Base-by-base conservation (phyloP, 768 basidiomycete species). In the Suillus bovinus region DNA sequence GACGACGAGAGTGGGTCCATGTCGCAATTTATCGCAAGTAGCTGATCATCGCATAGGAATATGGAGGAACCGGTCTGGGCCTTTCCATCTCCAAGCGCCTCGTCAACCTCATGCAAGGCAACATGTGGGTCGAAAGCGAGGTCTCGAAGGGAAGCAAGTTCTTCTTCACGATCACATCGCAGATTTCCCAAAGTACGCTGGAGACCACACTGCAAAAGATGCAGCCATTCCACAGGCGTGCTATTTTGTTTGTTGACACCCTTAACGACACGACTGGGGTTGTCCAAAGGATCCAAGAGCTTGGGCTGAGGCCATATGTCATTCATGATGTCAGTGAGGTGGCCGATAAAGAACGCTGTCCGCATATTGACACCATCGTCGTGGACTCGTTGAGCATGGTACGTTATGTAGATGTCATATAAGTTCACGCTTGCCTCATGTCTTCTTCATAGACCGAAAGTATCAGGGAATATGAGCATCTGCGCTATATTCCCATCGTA, bases 121-220 rank as follows among this genome's bases (percentile, higher is more conserved):
- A 96, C 70, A 93, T 99, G 83, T 99, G 97, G 97, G 97, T 99
- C 24, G 93, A 97, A 77, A 91, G 89, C 64, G 94, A 96, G 74
- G 92, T 96, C 63, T 84, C 90, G 52, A 90, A 93, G 68, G 97
- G 97, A 31, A 92, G 88, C 79, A 89, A 88, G 76, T 96, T 98
- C 85, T 96, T 91, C 86, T 99, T 99, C 81, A 96, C 94, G 31
- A 94, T 96, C 78, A 89, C 88, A 6, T 94, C 90, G 29, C 90
- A 90, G 76, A 88, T 93, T 69, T 88, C 86, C 66, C 85, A 86
- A 61, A 84, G 86, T 68, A 82, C 88, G 13, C 81, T 91, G 72
- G 94, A 95, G 59, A 81, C 78, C 63, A 90, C 87, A 29, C 78
- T 90, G 33, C 73, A 80, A 50, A 94, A 93, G 81, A 93, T 96